Conservation (phyloP, 192 early-diverging fungal genomes). For the Umbelopsis sp. region DNA sequence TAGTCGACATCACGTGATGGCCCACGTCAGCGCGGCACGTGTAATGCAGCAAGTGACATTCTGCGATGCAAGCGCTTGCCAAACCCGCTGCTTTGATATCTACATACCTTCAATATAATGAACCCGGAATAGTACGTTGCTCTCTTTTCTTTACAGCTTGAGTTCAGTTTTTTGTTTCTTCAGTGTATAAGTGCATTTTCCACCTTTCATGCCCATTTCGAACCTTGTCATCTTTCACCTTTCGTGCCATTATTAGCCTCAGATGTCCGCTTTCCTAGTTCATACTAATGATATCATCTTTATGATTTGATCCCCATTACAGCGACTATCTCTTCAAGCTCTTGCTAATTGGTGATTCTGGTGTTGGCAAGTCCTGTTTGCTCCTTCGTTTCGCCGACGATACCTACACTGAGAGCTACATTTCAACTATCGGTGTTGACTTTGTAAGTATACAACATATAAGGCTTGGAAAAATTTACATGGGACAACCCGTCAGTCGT, state of each 20-base stretch:
- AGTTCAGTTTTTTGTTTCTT: neutral
- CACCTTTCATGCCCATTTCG: too few relatives aligned
- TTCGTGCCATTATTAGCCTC: neutral
- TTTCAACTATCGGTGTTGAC: slow-evolving; percentile 98
- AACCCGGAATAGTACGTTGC: slow-evolving; percentile 17
- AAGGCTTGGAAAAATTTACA: too few relatives aligned
- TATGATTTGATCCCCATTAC: slow-evolving; percentile 21
- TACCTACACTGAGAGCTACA: slow-evolving; percentile 98
- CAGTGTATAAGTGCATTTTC: neutral
- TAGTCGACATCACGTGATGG: slow-evolving; percentile 13
- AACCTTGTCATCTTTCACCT: too few relatives aligned
- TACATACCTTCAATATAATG: slow-evolving; percentile 18
- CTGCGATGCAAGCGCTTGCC: neutral
- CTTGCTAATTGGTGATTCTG: slow-evolving; percentile 97
- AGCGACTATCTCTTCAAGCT: slow-evolving; percentile 99
- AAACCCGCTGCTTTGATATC: slow-evolving; percentile 4
- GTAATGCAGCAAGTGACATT: slow-evolving; percentile 6
- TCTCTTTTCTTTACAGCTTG: neutral
- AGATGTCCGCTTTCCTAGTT: slow-evolving; percentile 7
- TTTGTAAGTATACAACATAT: slow-evolving; percentile 68
- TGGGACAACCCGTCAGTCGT: too few relatives aligned
- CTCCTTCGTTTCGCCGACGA: slow-evolving; percentile 98
- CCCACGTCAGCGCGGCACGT: slow-evolving; percentile 17
- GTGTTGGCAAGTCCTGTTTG: slow-evolving; percentile 97
- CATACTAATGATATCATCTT: slow-evolving; percentile 21